Base-by-base conservation (phyloP, 139 green algal species). In the Coelastrella sp. region DNA sequence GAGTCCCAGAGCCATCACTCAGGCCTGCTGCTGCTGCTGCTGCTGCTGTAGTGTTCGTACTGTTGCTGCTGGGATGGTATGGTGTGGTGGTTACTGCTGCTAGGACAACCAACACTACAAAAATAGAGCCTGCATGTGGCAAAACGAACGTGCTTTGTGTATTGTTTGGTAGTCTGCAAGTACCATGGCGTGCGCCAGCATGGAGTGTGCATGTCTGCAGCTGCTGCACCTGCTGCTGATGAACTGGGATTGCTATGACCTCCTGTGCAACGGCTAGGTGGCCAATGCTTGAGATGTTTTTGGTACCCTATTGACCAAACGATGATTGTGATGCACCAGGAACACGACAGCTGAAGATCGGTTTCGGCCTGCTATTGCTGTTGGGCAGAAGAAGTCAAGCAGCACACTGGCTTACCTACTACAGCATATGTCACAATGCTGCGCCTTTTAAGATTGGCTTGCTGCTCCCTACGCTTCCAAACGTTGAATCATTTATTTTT, bases 81-180 rank as follows among this genome's bases (percentile, higher is more conserved):
- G 80, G 80, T 22, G 73, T 56, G 60, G 80, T 86, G 59, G 80
- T 86, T 7, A 59, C 8, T 54, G 32, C 60, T 86, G 80, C 80
- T 23, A 86, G 80, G 20, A 86, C 60, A 59, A 86, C 58, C 19
- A 86, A 11, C 58, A 75, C 19, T 7, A 68, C 11, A 23, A 73
- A 86, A 7, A 75, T 74, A 14, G 80, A 86, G 7, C 80, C 80
- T 86, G 80, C 23, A 56, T 7, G 47, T 7, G 7, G 5, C n/a
- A n/a, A n/a, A n/a, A n/a, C n/a, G n/a, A n/a, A n/a, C n/a, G n/a
- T n/a, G n/a, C n/a, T n/a, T n/a, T n/a, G 8, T 71, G 61, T 19
- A 10, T 71, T 71, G 61, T 19, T 10, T 19, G 61, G 10, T 10
- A 71, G 10, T 71, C 0, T 10, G 71, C 71, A 77, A 77, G 32